Evolutionary conservation across 495 filamentous ascomycete species (phyloP), one percentile per base, ranked within the genome.

Genomic region (Lepidopterella palustris): DNA sequence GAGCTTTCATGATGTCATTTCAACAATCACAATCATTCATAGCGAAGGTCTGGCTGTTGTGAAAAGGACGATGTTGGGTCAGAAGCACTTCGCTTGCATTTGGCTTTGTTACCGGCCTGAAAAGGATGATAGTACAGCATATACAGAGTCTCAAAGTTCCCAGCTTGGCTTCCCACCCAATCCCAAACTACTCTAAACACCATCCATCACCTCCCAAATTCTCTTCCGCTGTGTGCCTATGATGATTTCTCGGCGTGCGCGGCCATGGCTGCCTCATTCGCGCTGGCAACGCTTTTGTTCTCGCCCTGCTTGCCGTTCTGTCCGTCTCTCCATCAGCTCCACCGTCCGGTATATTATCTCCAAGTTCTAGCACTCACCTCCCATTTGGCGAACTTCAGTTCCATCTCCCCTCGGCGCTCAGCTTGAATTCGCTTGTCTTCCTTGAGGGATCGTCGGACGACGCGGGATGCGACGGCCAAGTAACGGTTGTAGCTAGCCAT

Each of bases 241-340:
- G 45, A 53, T 6, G 40, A 27, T 9, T 39, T 25, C 31, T 52
- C 66, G 20, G 73, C 74, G 55, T 68, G 45, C 69, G 83, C 78
- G 53, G 77, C 81, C 66, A 82, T 74, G 20, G 84, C 79, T 49
- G 77, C 78, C 60, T 80, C 79, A 73, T 93, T 92, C 73, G 84
- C 90, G 28, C 83, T 76, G 59, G 81, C 85, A 56, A 97, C 73
- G 69, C 77, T 83, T 79, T 86, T 87, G 71, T 79, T 73, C 24
- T 96, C 92, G 76, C 91, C 87, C 79, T 95, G 91, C 83, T 97
- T 97, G 79, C 93, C 95, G 78, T 89, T 87, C 93, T 98, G 72
- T 76, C 29, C 23, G 5, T 15, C 8, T n/a, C n/a, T n/a, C 47
- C 52, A 47, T 63, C 32, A 60, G 60, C 55, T 27, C 55, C 20